Evolutionary conservation across 2,329 filamentous ascomycete genomes (phyloP).

Genomic region (Canariomyces notabilis): DNA sequence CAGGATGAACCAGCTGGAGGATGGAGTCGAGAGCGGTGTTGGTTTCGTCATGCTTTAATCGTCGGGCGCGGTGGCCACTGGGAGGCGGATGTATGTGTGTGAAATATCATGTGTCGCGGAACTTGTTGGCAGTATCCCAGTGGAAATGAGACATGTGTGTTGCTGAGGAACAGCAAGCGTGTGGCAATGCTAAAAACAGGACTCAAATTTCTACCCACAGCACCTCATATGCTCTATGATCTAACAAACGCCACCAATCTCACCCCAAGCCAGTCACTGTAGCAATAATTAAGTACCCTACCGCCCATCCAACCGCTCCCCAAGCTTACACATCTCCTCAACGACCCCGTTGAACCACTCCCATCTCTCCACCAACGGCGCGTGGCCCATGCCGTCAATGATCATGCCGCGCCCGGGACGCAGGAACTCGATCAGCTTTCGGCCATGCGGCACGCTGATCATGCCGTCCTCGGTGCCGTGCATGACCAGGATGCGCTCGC

Average conservation of each 20-base stretch:
- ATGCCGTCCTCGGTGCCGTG: constrained; percentile 76
- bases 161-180: too few species aligned
- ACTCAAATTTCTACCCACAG: too few species aligned
- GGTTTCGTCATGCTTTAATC: constrained; percentile 70
- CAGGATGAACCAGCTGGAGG: constrained; percentile 70
- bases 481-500: constrained; percentile 68
- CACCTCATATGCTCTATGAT: too few species aligned
- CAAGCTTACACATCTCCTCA: constrained; percentile 50
- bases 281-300: too few species aligned
- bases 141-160: too few species aligned
- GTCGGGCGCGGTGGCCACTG: constrained; percentile 3
- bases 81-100: neutral
- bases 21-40: constrained; percentile 74
- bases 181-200: too few species aligned
- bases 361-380: constrained; percentile 65
- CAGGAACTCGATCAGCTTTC: constrained; percentile 61
- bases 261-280: neutral
- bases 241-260: neutral
- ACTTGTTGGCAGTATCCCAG: too few species aligned
- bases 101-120: neutral
- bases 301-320: constrained; percentile 40
- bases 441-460: constrained; percentile 66
- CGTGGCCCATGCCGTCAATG: constrained; percentile 70
- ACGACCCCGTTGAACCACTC: constrained; percentile 63
- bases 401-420: constrained; percentile 56